Evolutionary conservation across 108 stramenopile genomes (phyloP), one percentile per base, ranked within the genome.

Genomic region (Skeletonema menzelii): DNA sequence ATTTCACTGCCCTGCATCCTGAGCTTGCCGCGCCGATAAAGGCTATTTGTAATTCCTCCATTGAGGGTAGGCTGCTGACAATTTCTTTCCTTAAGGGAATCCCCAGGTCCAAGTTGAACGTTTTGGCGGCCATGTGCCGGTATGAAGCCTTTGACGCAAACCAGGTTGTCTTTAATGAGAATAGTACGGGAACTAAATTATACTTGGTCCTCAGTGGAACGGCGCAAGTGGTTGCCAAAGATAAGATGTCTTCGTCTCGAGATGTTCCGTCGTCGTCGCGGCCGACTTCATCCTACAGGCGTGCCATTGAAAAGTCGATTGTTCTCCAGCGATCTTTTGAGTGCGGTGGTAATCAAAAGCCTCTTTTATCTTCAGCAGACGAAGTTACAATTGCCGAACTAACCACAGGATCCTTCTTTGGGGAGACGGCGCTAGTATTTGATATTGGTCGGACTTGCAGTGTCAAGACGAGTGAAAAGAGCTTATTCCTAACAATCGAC

Each of bases 391-490:
- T 85, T 56, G 84, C 84, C 19, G 72, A 67, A 28, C 53, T 85
- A 22, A 82, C 58, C 59, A 75, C 56, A 22, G 85, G 85, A 49
- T 85, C 86, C 47, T 86, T 84, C 67, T 88, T 86, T 77, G 87
- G 87, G 12, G 87, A 88, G 66, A 83, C 85, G 12, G 84, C 83
- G 19, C 69, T 88, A 44, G 77, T 86, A 56, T 82, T 85, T 46
- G 78, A 88, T 31, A 84, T 84, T 31, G 83, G 73, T 37, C 75
- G 87, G 24, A 84, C 87, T 12, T 77, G 83, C 17, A 75, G 78
- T 20, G 82, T 88, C 10, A 44, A 42, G 32, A 80, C 84, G 34
- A 55, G 24, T n/a, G 81, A 73, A 61, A 85, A 82, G 65, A 69
- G 69, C 24, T 35, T 85, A 11, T 85, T 85, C 62, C 40, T 85